Base-by-base conservation (phyloP, 2,329 filamentous ascomycete species). In the Fonsecaea pedrosoi region DNA sequence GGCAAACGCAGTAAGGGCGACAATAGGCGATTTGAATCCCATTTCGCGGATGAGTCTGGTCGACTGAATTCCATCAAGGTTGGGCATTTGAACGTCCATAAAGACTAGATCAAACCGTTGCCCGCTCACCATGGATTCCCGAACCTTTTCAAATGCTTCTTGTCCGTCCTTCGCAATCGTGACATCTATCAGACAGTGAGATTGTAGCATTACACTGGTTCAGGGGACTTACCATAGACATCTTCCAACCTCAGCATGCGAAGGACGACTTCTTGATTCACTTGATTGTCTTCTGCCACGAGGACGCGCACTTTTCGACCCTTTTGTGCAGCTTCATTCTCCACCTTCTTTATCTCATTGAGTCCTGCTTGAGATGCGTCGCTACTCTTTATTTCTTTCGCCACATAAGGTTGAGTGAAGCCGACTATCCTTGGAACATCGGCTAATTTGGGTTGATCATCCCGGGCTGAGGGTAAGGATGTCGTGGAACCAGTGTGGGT, bases 71-170 rank as follows among this genome's bases (percentile, higher is more conserved):
- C 94, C 94, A 74, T 97, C 93, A 13, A 97, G 85, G 69, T 95
- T 96, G 3, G 94, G 94, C 94, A 97, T 97, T 79, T 87, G 92
- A 7, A 97, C 90, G 74, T 97, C 94, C 94, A 97, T 97, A 75
- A 97, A 95, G 69, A 97, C 94, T 32, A 97, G 83, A 72, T 96
- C 92, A 75, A 94, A 97, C 2, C 86, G 85, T 62, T 86, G 83
- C 60, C 89, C 85, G 34, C 85, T 85, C 58, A 89, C 87, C 90
- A 96, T 95, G 70, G 89, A 90, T 15, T 88, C 88, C 76, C 92
- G 94, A 71, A 97, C 93, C 34, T 90, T 83, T 69, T 97, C 92
- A 66, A 93, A 92, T 0, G 94, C 94, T 78, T 97, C 92, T 77
- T 96, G 91, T 0, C 90, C 91, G 73, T 92, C 90, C 75, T 92